Base-by-base conservation (phyloP, 371 early-diverging fungal genomes). In the Ordospora pajunii region DNA sequence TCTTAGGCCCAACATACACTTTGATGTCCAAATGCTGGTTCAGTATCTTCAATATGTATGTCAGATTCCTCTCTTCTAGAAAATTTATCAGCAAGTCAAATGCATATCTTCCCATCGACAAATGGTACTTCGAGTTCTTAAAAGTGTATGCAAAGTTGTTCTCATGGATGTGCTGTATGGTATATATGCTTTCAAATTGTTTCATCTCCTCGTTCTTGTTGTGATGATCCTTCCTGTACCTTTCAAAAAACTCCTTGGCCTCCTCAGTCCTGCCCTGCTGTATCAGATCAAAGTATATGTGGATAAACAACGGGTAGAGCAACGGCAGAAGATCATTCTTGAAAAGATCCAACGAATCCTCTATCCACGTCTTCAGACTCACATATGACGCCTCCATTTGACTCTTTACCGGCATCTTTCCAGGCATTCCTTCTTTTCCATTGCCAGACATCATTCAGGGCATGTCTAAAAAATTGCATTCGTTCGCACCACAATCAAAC, bases 261-360 rank as follows among this genome's bases (percentile, higher is more conserved):
- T 82, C 66, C 50, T 67, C 70, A 22, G 58, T 58, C 25, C 78
- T 72, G 19, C 82, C 48, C 49, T 52, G 75, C 22, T 81, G 83
- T 12, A 93, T 87, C 62, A 98, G 84, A 77, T 96, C 93, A 51
- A 98, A 86, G 83, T 92, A 97, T 27, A 89, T 87, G 81, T 97
- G 92, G 3, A 94, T 89, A 82, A 94, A 97, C 8, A 95, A 80
- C 2, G 97, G 97, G 84, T 90, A 96, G 12, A 96, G 86, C 3
- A 94, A 86, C 1, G 88, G 83, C 54, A 88, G 86, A 37, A 96
- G 87, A 84, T 96, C 96, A 48, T 88, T 80, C 67, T 81, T 83
- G 63, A 86, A 86, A 2, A 75, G 76, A 70, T 96, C 97, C 51
- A 97, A 87, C 10, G 94, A 93, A 74, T 90, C 91, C 71, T 93